Percentiles rank a stretch among this genome's conserved stretches.
These are phyloP conservation scores for Noccaea bulbosa DNA, from an alignment of 345 rosid species.

Conservation along the genomic window DNA sequence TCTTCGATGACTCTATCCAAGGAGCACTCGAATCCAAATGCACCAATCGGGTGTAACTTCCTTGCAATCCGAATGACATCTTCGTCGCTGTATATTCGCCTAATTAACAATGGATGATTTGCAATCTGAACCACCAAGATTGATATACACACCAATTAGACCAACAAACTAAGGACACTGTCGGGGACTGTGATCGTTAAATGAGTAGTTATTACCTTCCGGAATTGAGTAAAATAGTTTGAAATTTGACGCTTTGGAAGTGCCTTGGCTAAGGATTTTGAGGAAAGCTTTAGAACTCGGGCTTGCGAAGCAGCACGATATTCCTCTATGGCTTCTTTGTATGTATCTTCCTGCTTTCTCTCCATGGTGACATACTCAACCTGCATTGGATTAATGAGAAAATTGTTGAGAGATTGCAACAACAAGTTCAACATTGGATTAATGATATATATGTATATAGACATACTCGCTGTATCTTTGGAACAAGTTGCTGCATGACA, in stretches of 20 bases:
- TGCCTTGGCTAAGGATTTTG: constrained; percentile 52
- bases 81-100: constrained; percentile 77
- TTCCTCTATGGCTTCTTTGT: constrained; percentile 89
- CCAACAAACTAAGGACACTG: neutral
- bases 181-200: neutral
- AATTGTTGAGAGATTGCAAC: constrained; percentile 22
- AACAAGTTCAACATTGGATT: constrained; percentile 3
- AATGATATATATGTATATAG: constrained; percentile 4
- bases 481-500: constrained; percentile 97
- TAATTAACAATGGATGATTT: constrained; percentile 92
- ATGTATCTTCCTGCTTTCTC: constrained; percentile 73
- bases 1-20: constrained; percentile 84
- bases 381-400: constrained; percentile 45
- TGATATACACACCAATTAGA: neutral
- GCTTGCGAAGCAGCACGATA: constrained; percentile 80
- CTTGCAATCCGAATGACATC: constrained; percentile 76
- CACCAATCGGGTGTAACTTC: constrained; percentile 82
- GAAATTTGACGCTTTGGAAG: constrained; percentile 90
- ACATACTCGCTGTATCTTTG: constrained; percentile 84
- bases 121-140: constrained; percentile 65
- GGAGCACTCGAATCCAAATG: constrained; percentile 87
- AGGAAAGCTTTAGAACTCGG: constrained; percentile 63
- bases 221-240: constrained; percentile 90
- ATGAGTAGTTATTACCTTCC: constrained; percentile 63
- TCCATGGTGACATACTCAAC: constrained; percentile 90